phyloP scores from a whole-genome alignment of 108 stramenopile species.

The Aurantiochytrium sp. region DNA sequence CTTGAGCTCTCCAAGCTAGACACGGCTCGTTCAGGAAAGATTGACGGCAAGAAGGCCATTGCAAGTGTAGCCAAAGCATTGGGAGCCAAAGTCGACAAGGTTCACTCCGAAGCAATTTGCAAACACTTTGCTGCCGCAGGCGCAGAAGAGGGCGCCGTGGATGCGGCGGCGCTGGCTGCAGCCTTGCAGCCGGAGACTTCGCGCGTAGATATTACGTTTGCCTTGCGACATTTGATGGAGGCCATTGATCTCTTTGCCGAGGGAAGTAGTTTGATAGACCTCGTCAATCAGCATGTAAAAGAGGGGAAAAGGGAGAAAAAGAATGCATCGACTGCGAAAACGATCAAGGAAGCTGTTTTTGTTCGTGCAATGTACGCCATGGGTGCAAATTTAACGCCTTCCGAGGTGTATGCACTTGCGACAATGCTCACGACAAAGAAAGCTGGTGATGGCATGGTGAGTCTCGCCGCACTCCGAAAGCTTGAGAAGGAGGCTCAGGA shows the following conservation, averaged over 20 bases:
- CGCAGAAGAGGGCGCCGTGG: too few species aligned
- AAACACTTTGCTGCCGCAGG: neutral
- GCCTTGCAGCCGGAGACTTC: too few species aligned
- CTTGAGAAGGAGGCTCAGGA: neutral
- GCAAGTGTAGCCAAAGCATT: neutral
- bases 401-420: neutral
- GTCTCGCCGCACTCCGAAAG: neutral
- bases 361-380: neutral
- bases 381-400: neutral
- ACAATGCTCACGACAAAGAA: neutral
- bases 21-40: neutral
- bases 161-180: too few species aligned
- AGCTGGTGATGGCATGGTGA: neutral
- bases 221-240: too few species aligned
- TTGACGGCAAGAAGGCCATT: neutral
- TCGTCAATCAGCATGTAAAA: too few species aligned
- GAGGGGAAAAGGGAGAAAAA: too few species aligned
- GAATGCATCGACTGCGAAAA: neutral
- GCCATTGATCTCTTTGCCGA: too few species aligned
- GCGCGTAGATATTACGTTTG: too few species aligned
- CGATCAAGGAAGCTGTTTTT: neutral
- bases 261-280: too few species aligned
- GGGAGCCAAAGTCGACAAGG: neutral
- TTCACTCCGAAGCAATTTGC: neutral
- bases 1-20: neutral